phyloP scores from a whole-genome alignment of 495 filamentous ascomycete species.

The Pyrenula massariospora region DNA sequence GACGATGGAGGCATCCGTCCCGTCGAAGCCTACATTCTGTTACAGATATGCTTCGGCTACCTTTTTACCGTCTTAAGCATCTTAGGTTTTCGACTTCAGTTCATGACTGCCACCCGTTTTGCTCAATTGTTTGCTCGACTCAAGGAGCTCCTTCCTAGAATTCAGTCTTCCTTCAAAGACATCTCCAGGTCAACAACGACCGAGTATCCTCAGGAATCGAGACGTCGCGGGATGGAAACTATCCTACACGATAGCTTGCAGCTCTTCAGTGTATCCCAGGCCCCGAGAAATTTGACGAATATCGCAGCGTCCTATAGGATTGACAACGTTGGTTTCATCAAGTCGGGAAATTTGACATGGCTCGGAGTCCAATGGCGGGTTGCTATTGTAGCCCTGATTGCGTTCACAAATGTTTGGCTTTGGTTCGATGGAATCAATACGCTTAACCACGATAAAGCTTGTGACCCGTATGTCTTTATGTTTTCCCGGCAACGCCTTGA shows the following conservation, averaged over 20 bases:
- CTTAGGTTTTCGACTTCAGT: constrained; percentile 8
- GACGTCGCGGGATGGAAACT: too few species aligned
- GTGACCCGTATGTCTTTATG: neutral
- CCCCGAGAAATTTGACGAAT: neutral
- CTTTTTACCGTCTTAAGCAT: constrained; percentile 10
- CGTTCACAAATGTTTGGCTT: neutral
- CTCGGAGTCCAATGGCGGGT: neutral
- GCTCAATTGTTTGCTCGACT: neutral
- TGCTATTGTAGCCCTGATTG: neutral
- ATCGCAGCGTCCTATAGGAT: too few species aligned
- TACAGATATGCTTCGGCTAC: constrained; percentile 12
- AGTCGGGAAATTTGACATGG: neutral
- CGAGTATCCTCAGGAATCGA: too few species aligned
- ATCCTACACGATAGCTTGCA: too few species aligned
- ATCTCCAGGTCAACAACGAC: too few species aligned
- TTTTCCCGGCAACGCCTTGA: neutral
- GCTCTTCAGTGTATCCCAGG: too few species aligned
- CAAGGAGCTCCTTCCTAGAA: neutral
- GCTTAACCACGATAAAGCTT: neutral
- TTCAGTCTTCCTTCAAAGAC: neutral
- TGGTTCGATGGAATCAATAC: neutral
- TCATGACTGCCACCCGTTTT: constrained; percentile 5
- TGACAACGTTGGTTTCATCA: too few species aligned
- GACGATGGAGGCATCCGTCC: constrained; percentile 2
- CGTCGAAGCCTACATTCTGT: constrained; percentile 10